Conservation (phyloP, 768 basidiomycete species). For the Serendipita indica region DNA sequence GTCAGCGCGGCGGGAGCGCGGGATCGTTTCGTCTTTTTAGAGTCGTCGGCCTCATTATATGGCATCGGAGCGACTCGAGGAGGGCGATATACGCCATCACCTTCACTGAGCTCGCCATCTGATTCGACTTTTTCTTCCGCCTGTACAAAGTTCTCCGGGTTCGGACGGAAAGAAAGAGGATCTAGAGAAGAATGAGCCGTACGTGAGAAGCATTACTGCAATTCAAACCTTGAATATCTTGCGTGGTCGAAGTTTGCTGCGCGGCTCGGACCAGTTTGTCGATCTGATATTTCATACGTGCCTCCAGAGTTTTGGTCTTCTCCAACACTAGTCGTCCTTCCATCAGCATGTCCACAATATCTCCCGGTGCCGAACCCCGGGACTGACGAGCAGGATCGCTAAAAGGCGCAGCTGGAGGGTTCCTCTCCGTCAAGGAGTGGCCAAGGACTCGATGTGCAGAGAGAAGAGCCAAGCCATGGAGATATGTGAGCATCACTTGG, state of each 20-base stretch:
- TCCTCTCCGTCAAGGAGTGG: conserved; percentile 39
- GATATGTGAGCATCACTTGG: conserved; percentile 65
- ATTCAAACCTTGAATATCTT: conserved; percentile 42
- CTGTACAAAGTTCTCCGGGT: conserved; percentile 56
- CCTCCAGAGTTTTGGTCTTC: conserved; percentile 72
- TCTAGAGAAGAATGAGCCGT: conserved; percentile 33
- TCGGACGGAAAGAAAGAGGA: conserved; percentile 83
- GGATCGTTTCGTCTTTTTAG: conserved; percentile 30
- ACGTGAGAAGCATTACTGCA: background rate
- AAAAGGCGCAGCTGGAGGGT: conserved; percentile 38
- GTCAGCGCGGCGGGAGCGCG: conserved; percentile 51
- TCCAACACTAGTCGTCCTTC: conserved; percentile 74
- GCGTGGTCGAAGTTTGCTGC: conserved; percentile 23
- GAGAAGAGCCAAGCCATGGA: conserved; percentile 68
- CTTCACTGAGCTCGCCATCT: conserved; percentile 17
- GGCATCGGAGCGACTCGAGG: conserved; percentile 83
- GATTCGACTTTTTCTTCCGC: conserved; percentile 24
- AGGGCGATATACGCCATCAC: conserved; percentile 58
- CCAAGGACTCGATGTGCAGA: conserved; percentile 56
- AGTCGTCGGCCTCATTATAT: conserved; percentile 41
- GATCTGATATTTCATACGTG: conserved; percentile 85
- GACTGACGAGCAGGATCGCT: conserved; percentile 32
- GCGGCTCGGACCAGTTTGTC: conserved; percentile 68
- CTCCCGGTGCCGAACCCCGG: conserved; percentile 50
- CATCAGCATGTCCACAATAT: conserved; percentile 65